Evolutionary conservation across 148 eudicot genomes (phyloP).

Genomic region (Rhododendron williamsianum): DNA sequence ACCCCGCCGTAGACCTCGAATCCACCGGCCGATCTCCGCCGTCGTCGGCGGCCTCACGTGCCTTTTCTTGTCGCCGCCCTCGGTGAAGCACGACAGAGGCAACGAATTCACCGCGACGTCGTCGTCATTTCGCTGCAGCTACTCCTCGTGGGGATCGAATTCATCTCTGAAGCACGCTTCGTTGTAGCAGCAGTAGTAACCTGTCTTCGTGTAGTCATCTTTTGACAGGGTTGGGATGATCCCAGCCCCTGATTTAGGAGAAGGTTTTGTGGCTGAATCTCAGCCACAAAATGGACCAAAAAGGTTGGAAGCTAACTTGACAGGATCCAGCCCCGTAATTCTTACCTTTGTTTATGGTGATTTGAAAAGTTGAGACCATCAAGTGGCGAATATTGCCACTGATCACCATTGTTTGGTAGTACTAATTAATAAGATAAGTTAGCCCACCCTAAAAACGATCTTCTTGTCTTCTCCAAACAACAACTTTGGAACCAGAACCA

Average conservation of each 20-base stretch:
- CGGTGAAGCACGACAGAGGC: slow-evolving; percentile 30
- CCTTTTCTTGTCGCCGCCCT: slow-evolving; percentile 34
- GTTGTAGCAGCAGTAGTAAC: slow-evolving; percentile 25
- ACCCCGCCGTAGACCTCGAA: slow-evolving; percentile 58
- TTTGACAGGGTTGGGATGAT: too few species aligned
- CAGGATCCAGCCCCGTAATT: too few species aligned
- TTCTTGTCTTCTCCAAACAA: neutral
- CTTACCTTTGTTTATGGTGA: too few species aligned
- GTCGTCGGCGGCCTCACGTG: slow-evolving; percentile 58
- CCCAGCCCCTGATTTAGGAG: too few species aligned
- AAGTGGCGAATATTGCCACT: too few species aligned
- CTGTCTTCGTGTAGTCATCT: slow-evolving; percentile 15
- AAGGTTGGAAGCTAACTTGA: too few species aligned
- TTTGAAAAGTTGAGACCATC: too few species aligned
- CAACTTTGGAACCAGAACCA: neutral
- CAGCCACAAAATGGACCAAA: too few species aligned
- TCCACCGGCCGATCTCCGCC: slow-evolving; percentile 42
- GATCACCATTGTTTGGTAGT: too few species aligned
- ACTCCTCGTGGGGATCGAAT: slow-evolving; percentile 31
- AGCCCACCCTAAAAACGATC: neutral
- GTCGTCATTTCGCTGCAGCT: slow-evolving; percentile 42
- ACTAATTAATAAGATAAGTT: too few species aligned
- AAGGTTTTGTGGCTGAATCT: too few species aligned
- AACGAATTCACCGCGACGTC: slow-evolving; percentile 40
- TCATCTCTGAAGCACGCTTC: slow-evolving; percentile 42